phyloP scores from a whole-genome alignment of 2,329 filamentous ascomycete genomes.

The Leptodontidium sp. region DNA sequence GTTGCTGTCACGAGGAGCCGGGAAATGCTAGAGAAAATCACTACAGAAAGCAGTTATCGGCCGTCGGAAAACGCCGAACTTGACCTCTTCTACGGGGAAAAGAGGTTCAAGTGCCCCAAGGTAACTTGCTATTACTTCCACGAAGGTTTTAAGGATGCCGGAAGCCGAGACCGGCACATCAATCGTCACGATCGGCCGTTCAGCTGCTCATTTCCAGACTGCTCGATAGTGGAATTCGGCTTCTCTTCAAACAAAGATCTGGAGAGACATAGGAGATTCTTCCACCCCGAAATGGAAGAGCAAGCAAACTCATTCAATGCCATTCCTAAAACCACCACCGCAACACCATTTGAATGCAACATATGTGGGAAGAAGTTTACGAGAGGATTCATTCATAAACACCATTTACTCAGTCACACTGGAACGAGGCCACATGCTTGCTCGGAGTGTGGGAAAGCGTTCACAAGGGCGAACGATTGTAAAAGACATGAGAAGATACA shows the following conservation, averaged over 20 bases:
- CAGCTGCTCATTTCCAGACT: slow-evolving; percentile 47
- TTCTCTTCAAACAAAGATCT: slow-evolving; percentile 48
- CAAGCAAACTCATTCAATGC: slow-evolving; percentile 4
- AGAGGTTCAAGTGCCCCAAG: slow-evolving; percentile 50
- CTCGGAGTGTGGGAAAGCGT: slow-evolving; percentile 28
- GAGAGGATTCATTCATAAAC: slow-evolving; percentile 24
- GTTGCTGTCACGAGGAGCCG: background rate
- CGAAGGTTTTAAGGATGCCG: slow-evolving; percentile 49
- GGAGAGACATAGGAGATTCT: slow-evolving; percentile 40
- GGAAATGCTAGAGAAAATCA: slow-evolving; percentile 18
- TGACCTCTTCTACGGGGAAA: slow-evolving; percentile 46
- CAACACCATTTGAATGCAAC: slow-evolving; percentile 14
- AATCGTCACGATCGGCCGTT: slow-evolving; percentile 49
- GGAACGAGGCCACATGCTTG: slow-evolving; percentile 26
- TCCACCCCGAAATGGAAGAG: slow-evolving; percentile 10
- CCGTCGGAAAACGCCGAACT: background rate
- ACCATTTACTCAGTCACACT: slow-evolving; percentile 25
- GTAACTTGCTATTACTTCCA: slow-evolving; percentile 52
- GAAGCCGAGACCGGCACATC: slow-evolving; percentile 48
- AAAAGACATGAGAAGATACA: slow-evolving; percentile 30
- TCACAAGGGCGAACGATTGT: slow-evolving; percentile 28
- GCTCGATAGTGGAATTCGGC: slow-evolving; percentile 44
- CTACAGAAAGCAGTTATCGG: background rate
- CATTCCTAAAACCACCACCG: background rate
- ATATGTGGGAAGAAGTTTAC: slow-evolving; percentile 30